Percentiles rank a stretch among this genome's conserved stretches.
phyloP scores from a whole-genome alignment of 2,329 filamentous ascomycete genomes.

The Onygena corvina region DNA sequence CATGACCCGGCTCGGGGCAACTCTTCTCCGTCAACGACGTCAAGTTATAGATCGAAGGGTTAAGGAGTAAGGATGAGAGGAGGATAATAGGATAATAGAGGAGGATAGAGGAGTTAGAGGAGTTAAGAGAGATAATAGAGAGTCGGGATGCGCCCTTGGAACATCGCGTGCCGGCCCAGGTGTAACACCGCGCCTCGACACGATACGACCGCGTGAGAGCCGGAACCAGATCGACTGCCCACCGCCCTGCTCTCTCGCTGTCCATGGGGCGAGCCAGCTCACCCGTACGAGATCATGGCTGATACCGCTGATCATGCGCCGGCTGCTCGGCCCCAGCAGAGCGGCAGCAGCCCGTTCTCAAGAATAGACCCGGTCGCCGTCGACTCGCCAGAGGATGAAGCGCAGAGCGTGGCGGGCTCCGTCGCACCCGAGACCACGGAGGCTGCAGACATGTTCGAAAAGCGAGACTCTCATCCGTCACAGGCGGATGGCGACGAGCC shows the following conservation, averaged over 20 bases:
- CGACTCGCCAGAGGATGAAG: slow-evolving; percentile 2
- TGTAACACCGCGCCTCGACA: not conserved
- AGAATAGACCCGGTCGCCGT: slow-evolving; percentile 22
- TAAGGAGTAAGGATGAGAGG: not conserved
- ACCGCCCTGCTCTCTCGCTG: not conserved
- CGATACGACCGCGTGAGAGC: not conserved
- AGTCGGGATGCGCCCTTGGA: no score
- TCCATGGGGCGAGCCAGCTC: not conserved
- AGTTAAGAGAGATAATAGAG: no score
- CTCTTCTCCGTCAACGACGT: not conserved
- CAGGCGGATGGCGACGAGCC: not conserved
- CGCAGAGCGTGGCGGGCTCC: not conserved
- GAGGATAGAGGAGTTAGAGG: not conserved
- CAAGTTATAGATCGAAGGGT: not conserved
- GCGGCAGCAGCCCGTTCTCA: slow-evolving; percentile 13
- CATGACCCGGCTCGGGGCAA: not conserved
- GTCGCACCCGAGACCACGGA: slow-evolving; percentile 16
- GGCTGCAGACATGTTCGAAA: slow-evolving; percentile 36
- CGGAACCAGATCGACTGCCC: not conserved
- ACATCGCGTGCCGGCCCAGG: not conserved
- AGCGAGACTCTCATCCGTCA: slow-evolving; percentile 27
- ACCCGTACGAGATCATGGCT: not conserved
- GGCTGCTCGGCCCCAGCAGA: not conserved
- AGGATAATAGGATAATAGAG: not conserved
- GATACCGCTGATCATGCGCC: not conserved